Percentiles rank a stretch among this genome's conserved stretches.
Evolutionary conservation across 164 flowering plant genomes (phyloP).

Genomic region (Macadamia integrifolia): DNA sequence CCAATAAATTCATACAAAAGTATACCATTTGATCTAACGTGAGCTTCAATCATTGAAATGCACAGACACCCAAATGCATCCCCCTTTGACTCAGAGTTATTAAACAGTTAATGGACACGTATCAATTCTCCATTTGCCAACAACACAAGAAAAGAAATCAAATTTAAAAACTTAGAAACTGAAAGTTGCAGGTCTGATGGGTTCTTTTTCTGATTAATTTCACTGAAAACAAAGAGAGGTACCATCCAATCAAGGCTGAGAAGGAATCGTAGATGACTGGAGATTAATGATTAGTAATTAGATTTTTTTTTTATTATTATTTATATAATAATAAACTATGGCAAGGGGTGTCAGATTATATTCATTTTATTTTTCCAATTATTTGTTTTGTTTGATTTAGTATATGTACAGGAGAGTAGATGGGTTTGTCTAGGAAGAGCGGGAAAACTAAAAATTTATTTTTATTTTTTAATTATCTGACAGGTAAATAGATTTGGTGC

Average conservation of each 20-base stretch:
- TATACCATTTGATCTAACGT: conserved; percentile 11
- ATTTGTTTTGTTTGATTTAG: neutral
- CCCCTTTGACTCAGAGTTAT: neutral
- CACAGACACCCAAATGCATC: conserved; percentile 9
- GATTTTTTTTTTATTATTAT: neutral
- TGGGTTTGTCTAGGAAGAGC: neutral
- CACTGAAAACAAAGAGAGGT: conserved; percentile 5
- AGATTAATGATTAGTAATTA: conserved; percentile 2
- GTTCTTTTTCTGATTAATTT: neutral
- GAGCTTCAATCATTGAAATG: conserved; percentile 23
- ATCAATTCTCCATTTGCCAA: conserved; percentile 1
- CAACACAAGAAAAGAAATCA: neutral
- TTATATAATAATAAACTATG: neutral
- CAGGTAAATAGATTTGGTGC: neutral
- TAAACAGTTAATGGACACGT: neutral
- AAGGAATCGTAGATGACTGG: conserved; percentile 7
- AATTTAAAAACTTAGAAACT: conserved; percentile 3
- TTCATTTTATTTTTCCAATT: neutral
- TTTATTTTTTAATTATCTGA: neutral
- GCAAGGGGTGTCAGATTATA: neutral
- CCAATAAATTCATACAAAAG: conserved; percentile 9
- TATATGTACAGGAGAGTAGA: neutral
- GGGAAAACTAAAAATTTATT: neutral
- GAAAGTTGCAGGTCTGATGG: conserved; percentile 2
- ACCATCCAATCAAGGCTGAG: conserved; percentile 4